These are phyloP conservation scores for Zymoseptoria ardabiliae DNA, from an alignment of 2,329 filamentous ascomycete genomes.

Conservation along the genomic window DNA sequence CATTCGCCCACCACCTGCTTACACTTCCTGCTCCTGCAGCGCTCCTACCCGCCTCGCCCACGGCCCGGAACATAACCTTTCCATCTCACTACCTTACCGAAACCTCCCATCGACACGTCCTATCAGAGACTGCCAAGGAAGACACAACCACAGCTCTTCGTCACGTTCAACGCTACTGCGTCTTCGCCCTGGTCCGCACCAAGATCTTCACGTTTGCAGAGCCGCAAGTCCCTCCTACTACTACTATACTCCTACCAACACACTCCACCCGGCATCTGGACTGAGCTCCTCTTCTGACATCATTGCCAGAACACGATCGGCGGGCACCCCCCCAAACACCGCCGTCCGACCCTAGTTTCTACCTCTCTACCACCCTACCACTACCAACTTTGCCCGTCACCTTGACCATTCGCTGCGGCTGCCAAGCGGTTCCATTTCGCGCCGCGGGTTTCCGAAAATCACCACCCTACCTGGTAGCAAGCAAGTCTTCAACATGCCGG, in stretches of 20 bases:
- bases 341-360: not conserved
- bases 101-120: not conserved
- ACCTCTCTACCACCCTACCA: not conserved
- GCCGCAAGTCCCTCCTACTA: not conserved
- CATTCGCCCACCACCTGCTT: not conserved
- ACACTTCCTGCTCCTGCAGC: not conserved
- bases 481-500: constrained; percentile 15
- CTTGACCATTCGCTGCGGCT: not conserved
- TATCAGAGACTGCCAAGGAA: too few species aligned
- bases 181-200: not conserved
- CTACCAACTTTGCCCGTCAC: too few species aligned
- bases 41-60: not conserved
- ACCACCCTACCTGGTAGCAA: not conserved
- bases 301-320: not conserved
- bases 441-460: not conserved
- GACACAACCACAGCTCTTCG: too few species aligned
- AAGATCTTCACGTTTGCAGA: not conserved
- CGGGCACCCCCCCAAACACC: not conserved
- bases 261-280: not conserved
- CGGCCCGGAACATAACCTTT: not conserved
- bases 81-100: not conserved
- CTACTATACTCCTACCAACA: too few species aligned
- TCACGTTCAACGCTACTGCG: not conserved
- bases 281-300: not conserved
- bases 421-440: not conserved